Percentiles rank a stretch among this genome's conserved stretches.
These are phyloP conservation scores for Pseudocohnilembus persalinus DNA, from an alignment of 169 alveolate species.

Conservation along the genomic window DNA sequence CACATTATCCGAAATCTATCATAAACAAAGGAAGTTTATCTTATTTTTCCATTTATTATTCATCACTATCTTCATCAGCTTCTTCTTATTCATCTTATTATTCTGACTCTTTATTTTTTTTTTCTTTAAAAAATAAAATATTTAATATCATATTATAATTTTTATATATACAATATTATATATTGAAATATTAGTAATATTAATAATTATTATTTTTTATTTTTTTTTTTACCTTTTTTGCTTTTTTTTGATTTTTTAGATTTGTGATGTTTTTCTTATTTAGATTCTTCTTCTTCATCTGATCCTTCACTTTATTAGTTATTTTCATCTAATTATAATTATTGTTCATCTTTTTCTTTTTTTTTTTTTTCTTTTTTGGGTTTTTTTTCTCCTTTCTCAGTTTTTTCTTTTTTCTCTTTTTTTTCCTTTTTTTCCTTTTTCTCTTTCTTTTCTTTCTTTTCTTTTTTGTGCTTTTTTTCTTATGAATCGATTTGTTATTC, in stretches of 20 bases:
- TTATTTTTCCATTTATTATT: not conserved
- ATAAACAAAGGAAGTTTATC: conserved; percentile 31
- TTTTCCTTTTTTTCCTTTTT: conserved; percentile 14
- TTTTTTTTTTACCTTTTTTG: not conserved
- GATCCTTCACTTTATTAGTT: not conserved
- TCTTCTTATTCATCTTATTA: conserved; percentile 1
- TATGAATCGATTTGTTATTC: no score
- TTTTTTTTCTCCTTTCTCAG: not conserved
- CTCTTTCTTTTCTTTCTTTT: not conserved
- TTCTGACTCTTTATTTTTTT: not conserved
- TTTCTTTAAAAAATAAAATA: no score
- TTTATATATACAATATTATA: no score
- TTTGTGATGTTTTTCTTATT: not conserved
- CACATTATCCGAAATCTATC: conserved; percentile 81
- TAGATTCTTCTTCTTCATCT: not conserved
- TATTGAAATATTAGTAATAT: not conserved
- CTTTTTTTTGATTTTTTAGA: no score
- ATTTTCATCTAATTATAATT: not conserved
- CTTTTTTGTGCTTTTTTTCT: not conserved
- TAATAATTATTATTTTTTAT: no score
- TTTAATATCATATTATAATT: no score
- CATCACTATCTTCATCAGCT: not conserved
- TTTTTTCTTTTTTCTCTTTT: not conserved
- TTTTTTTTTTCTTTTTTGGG: not conserved
- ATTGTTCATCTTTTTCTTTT: not conserved